phyloP scores from a whole-genome alignment of 2,329 filamentous ascomycete genomes.

The Grosmannia penicillata region DNA sequence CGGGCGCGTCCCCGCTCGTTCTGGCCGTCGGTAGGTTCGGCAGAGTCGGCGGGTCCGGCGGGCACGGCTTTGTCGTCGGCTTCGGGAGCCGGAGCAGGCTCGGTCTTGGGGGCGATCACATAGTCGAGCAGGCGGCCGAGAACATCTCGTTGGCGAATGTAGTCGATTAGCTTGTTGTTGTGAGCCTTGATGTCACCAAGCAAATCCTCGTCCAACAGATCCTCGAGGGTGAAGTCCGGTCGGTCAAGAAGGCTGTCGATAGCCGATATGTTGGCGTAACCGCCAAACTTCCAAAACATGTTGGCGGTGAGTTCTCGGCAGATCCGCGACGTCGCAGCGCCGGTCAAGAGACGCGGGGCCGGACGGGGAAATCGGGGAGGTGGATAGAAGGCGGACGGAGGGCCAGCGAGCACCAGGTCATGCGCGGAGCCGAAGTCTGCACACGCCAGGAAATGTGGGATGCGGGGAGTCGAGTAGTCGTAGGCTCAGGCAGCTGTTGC shows the following conservation, averaged over 20 bases:
- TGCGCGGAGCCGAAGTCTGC: too few relatives aligned
- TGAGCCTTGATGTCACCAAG: constrained; percentile 97
- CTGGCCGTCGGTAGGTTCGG: background rate
- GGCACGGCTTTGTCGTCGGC: background rate
- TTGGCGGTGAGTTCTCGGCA: constrained; percentile 25
- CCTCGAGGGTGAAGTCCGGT: constrained; percentile 87
- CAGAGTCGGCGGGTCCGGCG: background rate
- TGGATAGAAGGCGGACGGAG: background rate
- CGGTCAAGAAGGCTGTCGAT: constrained; percentile 96
- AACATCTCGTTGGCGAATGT: constrained; percentile 73
- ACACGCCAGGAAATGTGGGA: background rate
- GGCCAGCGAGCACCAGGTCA: background rate
- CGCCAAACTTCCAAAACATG: constrained; percentile 99
- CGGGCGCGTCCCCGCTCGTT: constrained; percentile 25
- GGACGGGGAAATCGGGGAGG: background rate
- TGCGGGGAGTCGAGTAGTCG: too few relatives aligned
- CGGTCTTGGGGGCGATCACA: constrained; percentile 66
- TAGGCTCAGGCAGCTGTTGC: too few relatives aligned
- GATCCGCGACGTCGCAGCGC: background rate
- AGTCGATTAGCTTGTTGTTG: constrained; percentile 95
- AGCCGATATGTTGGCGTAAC: constrained; percentile 92
- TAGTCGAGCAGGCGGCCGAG: constrained; percentile 79
- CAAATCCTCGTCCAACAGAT: constrained; percentile 90
- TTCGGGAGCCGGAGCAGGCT: constrained; percentile 31
- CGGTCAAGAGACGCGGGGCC: background rate